Conservation (phyloP, 306 rosid genomes). For the Lupinus albus region DNA sequence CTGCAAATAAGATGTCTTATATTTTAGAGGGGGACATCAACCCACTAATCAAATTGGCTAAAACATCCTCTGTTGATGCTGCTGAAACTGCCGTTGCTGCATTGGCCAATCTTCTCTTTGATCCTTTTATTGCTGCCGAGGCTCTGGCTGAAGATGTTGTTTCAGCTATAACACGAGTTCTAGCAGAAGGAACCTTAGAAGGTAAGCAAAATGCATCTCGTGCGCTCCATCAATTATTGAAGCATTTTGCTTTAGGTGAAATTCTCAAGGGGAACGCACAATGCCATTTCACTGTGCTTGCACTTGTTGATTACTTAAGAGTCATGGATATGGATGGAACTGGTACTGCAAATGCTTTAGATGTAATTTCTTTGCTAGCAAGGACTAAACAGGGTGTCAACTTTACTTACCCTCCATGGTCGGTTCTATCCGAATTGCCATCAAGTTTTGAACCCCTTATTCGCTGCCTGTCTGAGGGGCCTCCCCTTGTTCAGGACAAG, state of each 20-base stretch:
- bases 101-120: slow-evolving; percentile 89
- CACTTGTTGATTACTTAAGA: slow-evolving; percentile 74
- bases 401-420: slow-evolving; percentile 61
- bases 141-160: slow-evolving; percentile 80
- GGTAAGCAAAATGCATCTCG: slow-evolving; percentile 89
- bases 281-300: slow-evolving; percentile 70
- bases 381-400: slow-evolving; percentile 71
- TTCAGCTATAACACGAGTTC: slow-evolving; percentile 77
- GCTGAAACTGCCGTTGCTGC: slow-evolving; percentile 96
- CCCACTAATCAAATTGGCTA: slow-evolving; percentile 87
- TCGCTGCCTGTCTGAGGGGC: slow-evolving; percentile 82
- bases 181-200: slow-evolving; percentile 78
- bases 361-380: slow-evolving; percentile 71
- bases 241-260: slow-evolving; percentile 74
- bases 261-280: slow-evolving; percentile 76
- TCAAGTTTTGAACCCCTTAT: slow-evolving; percentile 74
- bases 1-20: slow-evolving; percentile 65
- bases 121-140: slow-evolving; percentile 78
- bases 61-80: slow-evolving; percentile 82
- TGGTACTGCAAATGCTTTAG: slow-evolving; percentile 82
- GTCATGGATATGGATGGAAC: slow-evolving; percentile 62
- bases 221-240: slow-evolving; percentile 83
- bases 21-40: slow-evolving; percentile 78
- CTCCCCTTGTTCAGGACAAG: slow-evolving; percentile 77
- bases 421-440: slow-evolving; percentile 70